Evolutionary conservation across 768 basidiomycete species (phyloP), one percentile per base, ranked within the genome.

Genomic region (Cytidiella melzeri): DNA sequence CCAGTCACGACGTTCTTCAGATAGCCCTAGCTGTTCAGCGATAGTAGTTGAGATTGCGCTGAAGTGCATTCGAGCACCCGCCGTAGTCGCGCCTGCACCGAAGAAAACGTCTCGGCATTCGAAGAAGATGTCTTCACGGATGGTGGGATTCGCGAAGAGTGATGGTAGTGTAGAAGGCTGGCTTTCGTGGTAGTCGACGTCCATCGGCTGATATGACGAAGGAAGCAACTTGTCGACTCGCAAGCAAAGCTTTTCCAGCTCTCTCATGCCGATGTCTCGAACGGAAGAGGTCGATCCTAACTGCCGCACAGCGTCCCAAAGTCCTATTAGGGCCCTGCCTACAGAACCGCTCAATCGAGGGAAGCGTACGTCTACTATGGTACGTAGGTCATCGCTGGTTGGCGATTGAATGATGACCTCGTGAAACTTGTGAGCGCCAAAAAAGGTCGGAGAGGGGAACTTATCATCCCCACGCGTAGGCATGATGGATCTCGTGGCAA

Each of bases 61-160:
- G 13, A 69, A 53, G 54, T 82, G 77, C 4, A 70, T 65, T 43
- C 69, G 77, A 41, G 80, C 75, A 7, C 77, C 64, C 1, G 73
- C 54, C 1, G 81, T 83, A 43, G 75, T 71, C 4, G 71, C 65
- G 13, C 80, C 79, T 21, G 81, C 75, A 30, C 91, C 90, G 55
- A 96, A 91, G 69, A 99, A 97, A 20, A 95, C 80, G 62, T 98
- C 96, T 18, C 86, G 76, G 0, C 90, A 89, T 61, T 93, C 89
- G 37, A 91, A 71, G 58, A 84, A 93, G 25, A 97, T 80, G 45
- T 93, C 91, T 64, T 98, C 94, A 37, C 92, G 82, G 1, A 94
- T 61, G 0, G 76, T 67, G 3, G 85, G 80, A 60, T 92, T 90
- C 3, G 84, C 70, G 57, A 92, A 81, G 40, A 84, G 58, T 12